A percentile compares a stretch with the other conserved stretches of the same genome.
phyloP scores from a whole-genome alignment of 495 filamentous ascomycete species.

The Lophium mytilinum region DNA sequence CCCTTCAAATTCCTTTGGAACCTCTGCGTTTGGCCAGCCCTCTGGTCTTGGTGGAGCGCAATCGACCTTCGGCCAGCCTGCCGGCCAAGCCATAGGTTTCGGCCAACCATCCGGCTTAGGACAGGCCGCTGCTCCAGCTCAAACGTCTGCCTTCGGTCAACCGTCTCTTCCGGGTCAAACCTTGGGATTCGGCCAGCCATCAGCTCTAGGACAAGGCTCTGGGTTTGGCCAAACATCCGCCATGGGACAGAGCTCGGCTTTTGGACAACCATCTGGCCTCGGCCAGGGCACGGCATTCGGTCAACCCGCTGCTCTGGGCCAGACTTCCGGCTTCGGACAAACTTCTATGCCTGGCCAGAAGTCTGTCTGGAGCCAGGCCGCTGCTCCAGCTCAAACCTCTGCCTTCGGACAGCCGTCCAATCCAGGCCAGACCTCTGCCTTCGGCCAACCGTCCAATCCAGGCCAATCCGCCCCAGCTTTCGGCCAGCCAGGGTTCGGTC shows the following conservation, averaged over 20 bases:
- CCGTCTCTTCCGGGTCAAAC: slow-evolving; percentile 2
- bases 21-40: slow-evolving; percentile 14
- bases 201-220: slow-evolving; percentile 7
- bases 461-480: no score
- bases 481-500: no score
- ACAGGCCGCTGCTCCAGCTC: slow-evolving; percentile 3
- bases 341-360: slow-evolving; percentile 15
- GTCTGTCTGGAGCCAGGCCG: slow-evolving; percentile 9
- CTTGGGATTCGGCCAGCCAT: slow-evolving; percentile 20
- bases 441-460: neutral
- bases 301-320: slow-evolving; percentile 8
- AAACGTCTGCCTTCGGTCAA: slow-evolving; percentile 12
- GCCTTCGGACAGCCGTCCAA: slow-evolving; percentile 9
- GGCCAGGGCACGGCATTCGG: slow-evolving; percentile 17
- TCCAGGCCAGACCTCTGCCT: neutral
- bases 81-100: neutral
- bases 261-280: slow-evolving; percentile 15
- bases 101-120: slow-evolving; percentile 9
- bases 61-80: slow-evolving; percentile 25
- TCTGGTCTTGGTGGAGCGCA: slow-evolving; percentile 2
- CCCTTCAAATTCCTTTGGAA: slow-evolving; percentile 3
- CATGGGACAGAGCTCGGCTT: slow-evolving; percentile 10
- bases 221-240: slow-evolving; percentile 23
- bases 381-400: neutral
- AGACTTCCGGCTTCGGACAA: slow-evolving; percentile 17